A percentile compares a stretch with the other conserved stretches of the same genome.
These are phyloP conservation scores for Halophytophthora polymorphica DNA, from an alignment of 352 stramenopile genomes.

Conservation along the genomic window DNA sequence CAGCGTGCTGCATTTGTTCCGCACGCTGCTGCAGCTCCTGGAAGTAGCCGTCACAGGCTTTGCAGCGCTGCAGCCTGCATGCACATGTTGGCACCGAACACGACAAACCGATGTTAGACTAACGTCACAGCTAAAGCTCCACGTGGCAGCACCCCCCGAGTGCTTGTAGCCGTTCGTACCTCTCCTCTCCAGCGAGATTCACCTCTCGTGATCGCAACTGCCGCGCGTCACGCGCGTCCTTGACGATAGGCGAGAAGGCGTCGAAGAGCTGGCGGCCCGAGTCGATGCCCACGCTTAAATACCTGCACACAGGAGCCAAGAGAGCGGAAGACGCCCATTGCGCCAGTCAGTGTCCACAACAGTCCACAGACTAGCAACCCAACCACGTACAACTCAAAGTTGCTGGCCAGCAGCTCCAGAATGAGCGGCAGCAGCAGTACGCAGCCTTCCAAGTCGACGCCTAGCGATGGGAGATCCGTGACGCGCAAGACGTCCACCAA, in stretches of 20 bases:
- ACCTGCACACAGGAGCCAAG: conserved; percentile 23
- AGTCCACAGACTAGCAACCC: neutral
- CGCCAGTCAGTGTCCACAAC: neutral
- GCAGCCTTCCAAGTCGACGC: conserved; percentile 71
- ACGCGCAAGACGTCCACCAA: conserved; percentile 67
- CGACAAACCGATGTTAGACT: conserved; percentile 1
- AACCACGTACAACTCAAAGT: conserved; percentile 60
- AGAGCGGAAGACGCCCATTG: neutral
- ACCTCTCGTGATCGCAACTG: conserved; percentile 54
- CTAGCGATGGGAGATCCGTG: conserved; percentile 58
- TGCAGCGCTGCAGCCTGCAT: conserved; percentile 53
- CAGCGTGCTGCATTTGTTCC: conserved; percentile 27
- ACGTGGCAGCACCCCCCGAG: too few species aligned
- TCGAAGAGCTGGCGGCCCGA: conserved; percentile 64
- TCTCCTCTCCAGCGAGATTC: conserved; percentile 71
- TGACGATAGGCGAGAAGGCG: conserved; percentile 72
- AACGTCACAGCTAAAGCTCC: too few species aligned
- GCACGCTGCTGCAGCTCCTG: conserved; percentile 59
- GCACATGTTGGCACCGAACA: neutral
- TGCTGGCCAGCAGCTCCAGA: conserved; percentile 59
- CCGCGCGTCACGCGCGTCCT: conserved; percentile 48
- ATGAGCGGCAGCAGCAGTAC: conserved; percentile 75
- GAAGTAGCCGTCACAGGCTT: conserved; percentile 60
- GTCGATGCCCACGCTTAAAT: conserved; percentile 55
- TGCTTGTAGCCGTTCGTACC: too few species aligned